These are phyloP conservation scores for Cladophialophora yegresii DNA, from an alignment of 2,329 filamentous ascomycete species.

Conservation along the genomic window DNA sequence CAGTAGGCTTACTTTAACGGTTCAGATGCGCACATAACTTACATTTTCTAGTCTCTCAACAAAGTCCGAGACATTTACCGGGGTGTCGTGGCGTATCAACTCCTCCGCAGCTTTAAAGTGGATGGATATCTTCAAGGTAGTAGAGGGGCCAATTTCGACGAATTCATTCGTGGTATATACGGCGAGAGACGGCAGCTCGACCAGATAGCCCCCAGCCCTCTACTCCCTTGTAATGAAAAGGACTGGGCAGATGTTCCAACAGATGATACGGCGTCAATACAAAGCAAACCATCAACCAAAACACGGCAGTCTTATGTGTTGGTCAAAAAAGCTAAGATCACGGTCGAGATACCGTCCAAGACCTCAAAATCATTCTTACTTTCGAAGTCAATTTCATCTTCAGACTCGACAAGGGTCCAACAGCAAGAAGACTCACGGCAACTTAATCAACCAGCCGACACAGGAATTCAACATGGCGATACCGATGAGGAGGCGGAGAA, in stretches of 20 bases:
- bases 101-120: constrained; percentile 15
- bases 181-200: neutral
- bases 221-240: neutral
- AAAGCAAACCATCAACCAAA: neutral
- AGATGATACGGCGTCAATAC: neutral
- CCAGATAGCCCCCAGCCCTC: neutral
- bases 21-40: neutral
- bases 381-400: neutral
- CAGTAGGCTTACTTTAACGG: constrained; percentile 2
- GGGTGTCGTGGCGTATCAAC: constrained; percentile 19
- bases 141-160: neutral
- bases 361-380: neutral
- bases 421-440: neutral
- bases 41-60: constrained; percentile 9
- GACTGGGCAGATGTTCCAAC: neutral
- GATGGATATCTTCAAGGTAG: neutral
- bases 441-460: neutral
- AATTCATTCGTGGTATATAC: constrained; percentile 17
- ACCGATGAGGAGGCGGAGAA: neutral
- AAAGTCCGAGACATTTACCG: constrained; percentile 8
- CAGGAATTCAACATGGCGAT: neutral
- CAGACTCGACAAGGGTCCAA: neutral
- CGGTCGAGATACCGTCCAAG: neutral
- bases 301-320: neutral
- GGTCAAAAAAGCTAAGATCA: neutral